Base-by-base conservation (phyloP, 2,329 filamentous ascomycete species). In the Furcasterigmium furcatum region DNA sequence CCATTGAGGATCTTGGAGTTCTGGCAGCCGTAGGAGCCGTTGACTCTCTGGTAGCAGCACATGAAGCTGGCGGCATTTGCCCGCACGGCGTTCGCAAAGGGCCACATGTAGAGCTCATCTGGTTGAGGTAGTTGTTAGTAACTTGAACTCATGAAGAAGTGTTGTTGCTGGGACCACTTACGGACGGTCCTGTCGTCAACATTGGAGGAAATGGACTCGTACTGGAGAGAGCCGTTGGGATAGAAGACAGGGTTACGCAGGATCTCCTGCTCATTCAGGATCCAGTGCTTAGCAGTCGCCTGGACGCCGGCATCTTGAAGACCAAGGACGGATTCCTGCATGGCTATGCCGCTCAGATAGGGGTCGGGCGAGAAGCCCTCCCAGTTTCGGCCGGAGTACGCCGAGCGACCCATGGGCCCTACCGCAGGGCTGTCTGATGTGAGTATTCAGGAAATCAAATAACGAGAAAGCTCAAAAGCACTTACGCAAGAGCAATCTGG, bases 211-310 rank as follows among this genome's bases (percentile, higher is more conserved):
- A 77, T 55, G 1, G 73, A 52, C 51, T 84, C 77, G 5, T 58
- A 51, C 2, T 68, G 53, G 4, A 55, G 72, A 58, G 66, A 64
- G 0, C 53, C 58, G 41, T 74, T 78, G 67, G 63, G 59, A 55
- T 82, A 77, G 48, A 79, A 74, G 16, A 57, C 61, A 47, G 81
- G 77, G 5, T 63, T 59, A 61, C 82, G 47, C 21, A 63, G 58
- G 24, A 50, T 72, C 61, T 95, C 89, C 61, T 95, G 89, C 64
- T 95, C 89, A 52, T 73, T 91, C 42, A 70, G 77, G 14, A 91
- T 71, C 36, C 74, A 88, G 57, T 91, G 87, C 70, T 90, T 76
- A 1, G 70, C 71, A 1, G 76, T 80, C 1, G 52, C 43, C 14
- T 34, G 27, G 7, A 59, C 55, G 3, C 65, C 64, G 21, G 58